These are phyloP conservation scores for Elaeagnus macrophylla DNA, from an alignment of 306 rosid species.

Conservation along the genomic window DNA sequence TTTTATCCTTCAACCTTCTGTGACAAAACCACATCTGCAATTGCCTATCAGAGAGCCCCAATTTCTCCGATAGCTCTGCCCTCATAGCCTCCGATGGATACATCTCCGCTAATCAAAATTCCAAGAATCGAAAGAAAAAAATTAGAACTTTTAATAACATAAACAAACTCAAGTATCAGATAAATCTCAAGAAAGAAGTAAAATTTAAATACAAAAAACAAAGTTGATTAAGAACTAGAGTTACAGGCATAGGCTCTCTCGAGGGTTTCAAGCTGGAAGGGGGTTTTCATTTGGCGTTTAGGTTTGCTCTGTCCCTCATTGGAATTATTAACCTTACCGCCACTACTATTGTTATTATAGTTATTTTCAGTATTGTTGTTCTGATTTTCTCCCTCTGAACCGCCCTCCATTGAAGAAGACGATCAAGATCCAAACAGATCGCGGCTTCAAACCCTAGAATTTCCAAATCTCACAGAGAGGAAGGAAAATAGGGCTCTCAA, in stretches of 20 bases:
- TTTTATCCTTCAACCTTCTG: slow-evolving; percentile 91
- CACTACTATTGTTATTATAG: neutral
- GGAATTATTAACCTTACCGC: slow-evolving; percentile 52
- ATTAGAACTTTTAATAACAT: slow-evolving; percentile 3
- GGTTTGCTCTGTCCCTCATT: slow-evolving; percentile 87
- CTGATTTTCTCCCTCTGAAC: slow-evolving; percentile 64
- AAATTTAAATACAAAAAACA: slow-evolving; percentile 7
- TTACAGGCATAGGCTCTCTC: slow-evolving; percentile 82
- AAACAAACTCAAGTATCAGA: neutral
- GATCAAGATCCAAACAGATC: slow-evolving; percentile 42
- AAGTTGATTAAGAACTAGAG: slow-evolving; percentile 13
- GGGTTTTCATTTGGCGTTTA: slow-evolving; percentile 98
- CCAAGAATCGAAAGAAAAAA: slow-evolving; percentile 1
- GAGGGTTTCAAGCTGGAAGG: slow-evolving; percentile 83
- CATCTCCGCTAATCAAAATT: slow-evolving; percentile 60
- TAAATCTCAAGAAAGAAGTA: neutral
- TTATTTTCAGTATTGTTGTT: slow-evolving; percentile 29
- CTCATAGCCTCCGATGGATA: slow-evolving; percentile 80
- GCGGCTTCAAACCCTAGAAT: slow-evolving; percentile 25
- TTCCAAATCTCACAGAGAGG: slow-evolving; percentile 28
- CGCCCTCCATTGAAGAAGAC: slow-evolving; percentile 56
- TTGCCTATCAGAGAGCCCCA: slow-evolving; percentile 94
- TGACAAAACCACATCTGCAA: slow-evolving; percentile 99
- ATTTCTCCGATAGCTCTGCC: slow-evolving; percentile 68
- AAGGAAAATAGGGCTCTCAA: slow-evolving; percentile 10